Conservation (phyloP, 768 basidiomycete species). For the Cubamyces lactineus region DNA sequence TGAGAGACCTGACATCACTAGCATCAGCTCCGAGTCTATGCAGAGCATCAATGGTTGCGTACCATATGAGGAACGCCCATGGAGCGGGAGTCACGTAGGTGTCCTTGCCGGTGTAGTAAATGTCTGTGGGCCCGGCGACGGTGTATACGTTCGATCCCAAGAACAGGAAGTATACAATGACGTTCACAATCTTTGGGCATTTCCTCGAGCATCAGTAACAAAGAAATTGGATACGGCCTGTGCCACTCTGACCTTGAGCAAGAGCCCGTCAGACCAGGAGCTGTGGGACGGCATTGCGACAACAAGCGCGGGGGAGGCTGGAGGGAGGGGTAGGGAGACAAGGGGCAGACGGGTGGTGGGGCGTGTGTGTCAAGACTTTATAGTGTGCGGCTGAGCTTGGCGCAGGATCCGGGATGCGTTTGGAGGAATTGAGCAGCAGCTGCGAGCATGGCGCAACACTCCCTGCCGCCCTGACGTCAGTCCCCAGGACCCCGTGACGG, state of each 20-base stretch:
- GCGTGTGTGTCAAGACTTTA: slow-evolving; percentile 16
- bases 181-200: slow-evolving; percentile 63
- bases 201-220: background rate
- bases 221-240: background rate
- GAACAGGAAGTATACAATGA: slow-evolving; percentile 82
- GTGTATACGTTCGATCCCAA: slow-evolving; percentile 92
- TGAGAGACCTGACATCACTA: slow-evolving; percentile 61
- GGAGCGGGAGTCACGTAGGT: slow-evolving; percentile 95
- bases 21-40: slow-evolving; percentile 3
- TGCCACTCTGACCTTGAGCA: slow-evolving; percentile 65
- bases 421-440: too few relatives aligned
- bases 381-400: slow-evolving; percentile 10
- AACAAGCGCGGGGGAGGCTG: background rate
- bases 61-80: slow-evolving; percentile 94
- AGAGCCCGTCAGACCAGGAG: slow-evolving; percentile 77
- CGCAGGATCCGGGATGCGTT: background rate
- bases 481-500: background rate
- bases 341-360: slow-evolving; percentile 12
- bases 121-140: slow-evolving; percentile 71
- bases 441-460: too few relatives aligned
- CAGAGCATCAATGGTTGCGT: slow-evolving; percentile 21
- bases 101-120: slow-evolving; percentile 75
- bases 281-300: slow-evolving; percentile 36
- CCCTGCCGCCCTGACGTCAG: slow-evolving; percentile 18
- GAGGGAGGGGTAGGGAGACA: background rate